phyloP scores from a whole-genome alignment of 257 asterid species.

The Nicotiana tabacum region DNA sequence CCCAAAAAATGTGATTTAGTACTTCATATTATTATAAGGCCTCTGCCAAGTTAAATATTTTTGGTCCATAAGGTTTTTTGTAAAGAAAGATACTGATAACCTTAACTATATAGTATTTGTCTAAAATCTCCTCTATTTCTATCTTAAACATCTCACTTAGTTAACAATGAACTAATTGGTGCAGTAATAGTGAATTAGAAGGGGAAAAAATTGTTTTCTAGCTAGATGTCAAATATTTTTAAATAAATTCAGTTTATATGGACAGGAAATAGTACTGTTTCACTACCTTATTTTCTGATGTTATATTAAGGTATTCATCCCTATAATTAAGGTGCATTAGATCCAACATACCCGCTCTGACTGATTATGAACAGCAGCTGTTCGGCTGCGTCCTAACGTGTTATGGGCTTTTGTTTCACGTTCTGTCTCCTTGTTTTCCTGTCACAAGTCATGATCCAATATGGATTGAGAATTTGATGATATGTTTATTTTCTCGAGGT shows the following conservation, averaged over 20 bases:
- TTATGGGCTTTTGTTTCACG: slow-evolving; percentile 29
- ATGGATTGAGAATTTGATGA: not conserved
- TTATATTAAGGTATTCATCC: not conserved
- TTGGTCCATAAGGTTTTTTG: no score
- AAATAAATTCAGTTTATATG: no score
- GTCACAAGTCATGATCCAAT: slow-evolving; percentile 8
- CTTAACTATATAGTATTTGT: no score
- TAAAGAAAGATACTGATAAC: no score
- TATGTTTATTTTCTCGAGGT: not conserved
- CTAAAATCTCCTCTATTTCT: no score
- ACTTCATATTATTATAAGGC: not conserved
- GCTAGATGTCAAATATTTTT: no score
- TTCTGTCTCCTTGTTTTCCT: slow-evolving; percentile 30
- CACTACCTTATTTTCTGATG: not conserved
- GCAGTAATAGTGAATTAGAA: no score
- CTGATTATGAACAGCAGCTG: slow-evolving; percentile 60
- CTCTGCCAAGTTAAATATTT: not conserved
- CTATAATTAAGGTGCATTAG: not conserved
- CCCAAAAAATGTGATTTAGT: not conserved
- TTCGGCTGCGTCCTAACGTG: slow-evolving; percentile 41
- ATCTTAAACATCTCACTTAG: no score
- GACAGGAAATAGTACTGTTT: not conserved
- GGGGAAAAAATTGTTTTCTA: no score
- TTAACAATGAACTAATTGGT: no score
- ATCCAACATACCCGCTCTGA: slow-evolving; percentile 55